Conservation (phyloP, 345 rosid genomes). For the Heritiera littoralis region DNA sequence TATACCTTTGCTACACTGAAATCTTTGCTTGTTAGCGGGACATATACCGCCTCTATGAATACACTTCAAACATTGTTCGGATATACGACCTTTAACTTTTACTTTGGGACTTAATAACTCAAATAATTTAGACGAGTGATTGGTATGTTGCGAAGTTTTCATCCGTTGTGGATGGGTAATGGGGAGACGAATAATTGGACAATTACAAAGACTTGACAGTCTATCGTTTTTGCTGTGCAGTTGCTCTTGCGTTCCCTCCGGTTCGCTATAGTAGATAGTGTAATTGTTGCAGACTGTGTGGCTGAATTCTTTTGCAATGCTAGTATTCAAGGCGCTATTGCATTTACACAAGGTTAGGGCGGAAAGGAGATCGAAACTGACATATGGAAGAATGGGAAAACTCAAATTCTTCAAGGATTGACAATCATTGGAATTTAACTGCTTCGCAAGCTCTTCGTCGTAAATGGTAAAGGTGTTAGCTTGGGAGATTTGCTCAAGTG, state of each 20-base stretch:
- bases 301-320: background rate
- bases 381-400: background rate
- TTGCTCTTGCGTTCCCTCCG: background rate
- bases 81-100: background rate
- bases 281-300: constrained; percentile 20
- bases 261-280: background rate
- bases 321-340: background rate
- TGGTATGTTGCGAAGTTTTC: background rate
- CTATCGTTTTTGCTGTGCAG: background rate
- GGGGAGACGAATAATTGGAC: background rate
- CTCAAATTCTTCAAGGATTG: background rate
- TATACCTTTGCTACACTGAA: background rate
- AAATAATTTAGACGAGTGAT: no score
- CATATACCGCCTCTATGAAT: background rate
- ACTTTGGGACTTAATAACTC: background rate
- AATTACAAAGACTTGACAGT: background rate
- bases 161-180: background rate
- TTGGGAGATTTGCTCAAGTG: background rate
- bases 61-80: background rate
- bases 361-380: background rate
- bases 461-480: background rate
- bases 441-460: constrained; percentile 16
- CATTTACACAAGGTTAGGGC: constrained; percentile 35
- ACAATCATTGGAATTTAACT: background rate
- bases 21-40: background rate